Evolutionary conservation across 2,329 filamentous ascomycete genomes (phyloP).

Genomic region (Fusarium liriodendri): DNA sequence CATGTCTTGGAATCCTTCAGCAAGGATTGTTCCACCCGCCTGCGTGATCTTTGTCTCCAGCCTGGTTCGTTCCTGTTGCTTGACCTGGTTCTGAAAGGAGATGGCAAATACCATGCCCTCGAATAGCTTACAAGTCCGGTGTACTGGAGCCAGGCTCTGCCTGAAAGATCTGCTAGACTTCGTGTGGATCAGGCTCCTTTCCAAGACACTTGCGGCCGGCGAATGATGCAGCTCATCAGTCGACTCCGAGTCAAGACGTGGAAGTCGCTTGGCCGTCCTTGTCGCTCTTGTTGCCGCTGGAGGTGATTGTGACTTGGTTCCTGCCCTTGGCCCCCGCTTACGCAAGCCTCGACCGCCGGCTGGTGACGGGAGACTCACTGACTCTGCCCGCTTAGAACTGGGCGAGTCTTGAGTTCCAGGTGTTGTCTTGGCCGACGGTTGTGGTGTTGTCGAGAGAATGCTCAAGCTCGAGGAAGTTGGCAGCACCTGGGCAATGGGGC

Average conservation of each 20-base stretch:
- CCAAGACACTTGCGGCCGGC: slow-evolving; percentile 50
- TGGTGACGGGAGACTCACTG: slow-evolving; percentile 41
- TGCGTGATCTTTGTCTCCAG: slow-evolving; percentile 72
- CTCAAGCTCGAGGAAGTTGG: slow-evolving; percentile 54
- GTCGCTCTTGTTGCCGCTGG: slow-evolving; percentile 36
- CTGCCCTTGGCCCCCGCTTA: slow-evolving; percentile 27
- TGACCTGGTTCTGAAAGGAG: slow-evolving; percentile 69
- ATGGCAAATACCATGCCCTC: slow-evolving; percentile 88
- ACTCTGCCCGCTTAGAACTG: slow-evolving; percentile 34
- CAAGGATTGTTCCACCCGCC: slow-evolving; percentile 78
- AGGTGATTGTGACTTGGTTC: slow-evolving; percentile 44
- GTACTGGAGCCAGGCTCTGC: slow-evolving; percentile 42
- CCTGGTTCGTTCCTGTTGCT: slow-evolving; percentile 53
- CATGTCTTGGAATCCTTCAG: slow-evolving; percentile 82
- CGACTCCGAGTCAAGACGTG: slow-evolving; percentile 55
- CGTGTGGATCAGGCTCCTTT: slow-evolving; percentile 50
- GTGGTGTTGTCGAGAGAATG: slow-evolving; percentile 53
- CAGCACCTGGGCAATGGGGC: slow-evolving; percentile 7
- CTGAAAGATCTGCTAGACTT: slow-evolving; percentile 44
- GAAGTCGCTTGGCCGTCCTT: slow-evolving; percentile 38
- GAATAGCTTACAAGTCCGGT: slow-evolving; percentile 65
- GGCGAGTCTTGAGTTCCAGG: slow-evolving; percentile 50
- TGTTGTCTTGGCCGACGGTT: slow-evolving; percentile 50
- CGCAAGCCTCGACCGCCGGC: slow-evolving; percentile 28
- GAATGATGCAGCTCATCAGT: slow-evolving; percentile 62